Base-by-base conservation (phyloP, 129 eudicot species). In the Mikania micrantha region DNA sequence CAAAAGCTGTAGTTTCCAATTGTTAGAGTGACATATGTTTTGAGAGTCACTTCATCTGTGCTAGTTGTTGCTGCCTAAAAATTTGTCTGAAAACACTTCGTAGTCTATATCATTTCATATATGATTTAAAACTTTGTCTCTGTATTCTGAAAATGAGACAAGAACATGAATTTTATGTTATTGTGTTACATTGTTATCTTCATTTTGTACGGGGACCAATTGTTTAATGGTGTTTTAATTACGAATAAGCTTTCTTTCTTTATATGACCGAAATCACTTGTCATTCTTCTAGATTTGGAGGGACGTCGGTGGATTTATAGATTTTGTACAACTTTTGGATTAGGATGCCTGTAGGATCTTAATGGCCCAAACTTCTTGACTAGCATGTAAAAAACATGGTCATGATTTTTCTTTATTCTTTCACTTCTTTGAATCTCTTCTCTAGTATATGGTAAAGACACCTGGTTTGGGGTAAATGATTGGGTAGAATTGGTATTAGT, bases 241-340 rank as follows among this genome's bases (percentile, higher is more conserved):
- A 50, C 47, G 34, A 7, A 32, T 20, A 21, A 9, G 2, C 6
- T n/a, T 11, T 36, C 21, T 16, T 16, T 7, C 19, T 3, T 4
- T 17, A 17, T 9, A 42, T 3, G 56, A n/a, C 28, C 20, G 56
- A 40, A 16, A 8, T 24, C 22, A 11, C 8, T 39, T 54, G 41
- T 56, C 48, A 65, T 1, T 35, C 36, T 53, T 53, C 24, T 22
- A 22, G 25, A 56, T 70, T 40, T 12, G n/a, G n/a, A n/a, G 5
- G 10, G 54, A 53, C 31, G 36, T n/a, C n/a, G n/a, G n/a, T 69
- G 39, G 52, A 38, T 69, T 53, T 38, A 36, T 69, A 27, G 52
- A 52, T 11, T 9, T 41, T 12, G 1, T 41, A n/a, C n/a, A n/a
- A 41, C 47, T 41, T 10, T 59, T 50, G 5, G 24, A 59, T 29